Conservation (phyloP, 768 basidiomycete species). For the Russula griseocarnosa region DNA sequence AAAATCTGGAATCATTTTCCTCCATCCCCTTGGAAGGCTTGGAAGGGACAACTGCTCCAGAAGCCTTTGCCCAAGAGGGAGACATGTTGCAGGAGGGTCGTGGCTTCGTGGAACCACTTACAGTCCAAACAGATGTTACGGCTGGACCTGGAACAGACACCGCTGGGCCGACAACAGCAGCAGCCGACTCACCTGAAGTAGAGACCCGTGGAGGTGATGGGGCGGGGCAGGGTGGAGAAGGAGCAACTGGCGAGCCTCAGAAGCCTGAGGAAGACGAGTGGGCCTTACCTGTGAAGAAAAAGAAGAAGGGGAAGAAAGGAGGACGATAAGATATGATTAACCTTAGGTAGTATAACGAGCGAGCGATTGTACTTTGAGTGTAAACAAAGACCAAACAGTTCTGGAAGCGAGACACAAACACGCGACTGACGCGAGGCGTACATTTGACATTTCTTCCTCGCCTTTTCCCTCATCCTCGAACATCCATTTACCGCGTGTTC, state of each 20-base stretch:
- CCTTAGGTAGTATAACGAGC: not conserved
- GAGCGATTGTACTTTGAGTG: not conserved
- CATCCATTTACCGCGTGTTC: constrained; percentile 14
- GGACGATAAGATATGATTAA: not conserved
- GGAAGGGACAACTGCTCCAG: not conserved
- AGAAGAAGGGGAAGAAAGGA: constrained; percentile 1
- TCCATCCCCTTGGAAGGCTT: not conserved
- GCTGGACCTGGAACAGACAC: not conserved
- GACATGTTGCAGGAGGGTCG: not conserved
- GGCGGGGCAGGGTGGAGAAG: constrained; percentile 5
- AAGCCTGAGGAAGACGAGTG: constrained; percentile 7
- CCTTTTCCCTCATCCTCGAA: not conserved
- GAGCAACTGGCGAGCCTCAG: not conserved
- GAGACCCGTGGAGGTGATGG: constrained; percentile 11
- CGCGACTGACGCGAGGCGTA: constrained; percentile 21
- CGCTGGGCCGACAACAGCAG: constrained; percentile 3
- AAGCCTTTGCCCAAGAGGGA: not conserved
- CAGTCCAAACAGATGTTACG: constrained; percentile 7
- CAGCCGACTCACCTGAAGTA: constrained; percentile 17
- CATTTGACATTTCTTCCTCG: not conserved
- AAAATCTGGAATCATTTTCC: not conserved
- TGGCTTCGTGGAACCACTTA: constrained; percentile 8
- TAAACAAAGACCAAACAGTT: constrained; percentile 14
- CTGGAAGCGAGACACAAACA: constrained; percentile 12
- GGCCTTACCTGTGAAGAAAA: constrained; percentile 1